Evolutionary conservation across 331 rosid species (phyloP).

Genomic region (Rhamnella rubrinervis): DNA sequence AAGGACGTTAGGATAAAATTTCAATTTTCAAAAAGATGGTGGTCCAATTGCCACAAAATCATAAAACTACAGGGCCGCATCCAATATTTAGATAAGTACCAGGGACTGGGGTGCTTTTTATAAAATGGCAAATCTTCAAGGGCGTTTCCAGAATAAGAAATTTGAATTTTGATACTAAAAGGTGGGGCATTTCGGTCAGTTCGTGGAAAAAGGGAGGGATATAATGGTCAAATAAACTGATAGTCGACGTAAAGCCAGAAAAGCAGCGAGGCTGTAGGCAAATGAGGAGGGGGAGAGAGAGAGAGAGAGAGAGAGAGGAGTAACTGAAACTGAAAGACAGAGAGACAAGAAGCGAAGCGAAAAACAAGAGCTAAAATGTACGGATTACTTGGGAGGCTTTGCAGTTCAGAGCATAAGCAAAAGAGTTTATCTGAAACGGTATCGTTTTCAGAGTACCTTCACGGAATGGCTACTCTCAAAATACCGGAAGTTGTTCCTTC

Average conservation of each 20-base stretch:
- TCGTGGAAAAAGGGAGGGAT: background rate
- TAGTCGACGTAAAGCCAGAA: background rate
- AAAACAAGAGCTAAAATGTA: slow-evolving; percentile 3
- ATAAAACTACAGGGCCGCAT: background rate
- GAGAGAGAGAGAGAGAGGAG: slow-evolving; percentile 1
- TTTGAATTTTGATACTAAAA: no score
- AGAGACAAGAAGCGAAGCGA: slow-evolving; percentile 16
- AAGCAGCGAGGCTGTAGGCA: slow-evolving; percentile 21
- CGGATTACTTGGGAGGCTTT: background rate
- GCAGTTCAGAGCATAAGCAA: background rate
- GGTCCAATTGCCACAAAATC: background rate
- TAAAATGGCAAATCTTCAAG: no score
- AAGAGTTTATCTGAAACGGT: background rate
- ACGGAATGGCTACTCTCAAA: slow-evolving; percentile 61
- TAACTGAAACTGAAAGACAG: background rate
- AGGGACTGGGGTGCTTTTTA: background rate
- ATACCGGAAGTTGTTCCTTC: slow-evolving; percentile 76
- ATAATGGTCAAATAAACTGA: background rate
- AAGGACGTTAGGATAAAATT: no score
- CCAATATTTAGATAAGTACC: background rate
- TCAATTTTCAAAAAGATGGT: background rate
- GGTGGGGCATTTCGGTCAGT: slow-evolving; percentile 21
- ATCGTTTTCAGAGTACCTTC: background rate
- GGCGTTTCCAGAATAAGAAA: no score
- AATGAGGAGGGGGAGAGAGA: slow-evolving; percentile 26